Evolutionary conservation across 176 grass and related monocot genomes (phyloP).

Genomic region (Musa acuminata): DNA sequence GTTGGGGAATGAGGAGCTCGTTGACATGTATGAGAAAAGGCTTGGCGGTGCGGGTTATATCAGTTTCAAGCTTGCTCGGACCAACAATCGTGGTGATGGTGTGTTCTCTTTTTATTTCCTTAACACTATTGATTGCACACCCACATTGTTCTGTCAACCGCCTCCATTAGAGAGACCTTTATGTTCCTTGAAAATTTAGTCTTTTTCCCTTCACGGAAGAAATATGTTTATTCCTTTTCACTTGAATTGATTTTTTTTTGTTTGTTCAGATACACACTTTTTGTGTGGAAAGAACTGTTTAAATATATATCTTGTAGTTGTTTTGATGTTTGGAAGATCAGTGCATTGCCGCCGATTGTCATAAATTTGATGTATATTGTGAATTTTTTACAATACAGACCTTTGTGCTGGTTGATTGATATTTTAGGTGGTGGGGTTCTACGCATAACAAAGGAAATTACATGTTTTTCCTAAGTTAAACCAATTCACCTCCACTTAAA

Average conservation of each 20-base stretch:
- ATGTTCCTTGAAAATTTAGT: no score
- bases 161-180: neutral
- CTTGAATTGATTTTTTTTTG: neutral
- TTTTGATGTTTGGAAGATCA: no score
- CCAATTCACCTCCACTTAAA: no score
- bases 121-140: neutral
- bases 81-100: slow-evolving; percentile 92
- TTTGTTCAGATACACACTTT: neutral
- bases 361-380: no score
- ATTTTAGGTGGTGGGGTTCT: no score
- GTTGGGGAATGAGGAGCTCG: slow-evolving; percentile 78
- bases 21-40: slow-evolving; percentile 63
- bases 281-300: neutral
- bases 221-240: neutral
- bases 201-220: neutral
- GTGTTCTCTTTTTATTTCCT: neutral
- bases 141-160: neutral
- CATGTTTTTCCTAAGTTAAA: no score
- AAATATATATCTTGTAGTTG: no score
- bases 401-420: no score
- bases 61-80: slow-evolving; percentile 72
- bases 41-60: slow-evolving; percentile 50
- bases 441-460: no score
- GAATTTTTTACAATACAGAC: no score
- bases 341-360: no score